Evolutionary conservation across 1,139 yeast genomes (phyloP).

Genomic region (Scheffersomyces lignicola): DNA sequence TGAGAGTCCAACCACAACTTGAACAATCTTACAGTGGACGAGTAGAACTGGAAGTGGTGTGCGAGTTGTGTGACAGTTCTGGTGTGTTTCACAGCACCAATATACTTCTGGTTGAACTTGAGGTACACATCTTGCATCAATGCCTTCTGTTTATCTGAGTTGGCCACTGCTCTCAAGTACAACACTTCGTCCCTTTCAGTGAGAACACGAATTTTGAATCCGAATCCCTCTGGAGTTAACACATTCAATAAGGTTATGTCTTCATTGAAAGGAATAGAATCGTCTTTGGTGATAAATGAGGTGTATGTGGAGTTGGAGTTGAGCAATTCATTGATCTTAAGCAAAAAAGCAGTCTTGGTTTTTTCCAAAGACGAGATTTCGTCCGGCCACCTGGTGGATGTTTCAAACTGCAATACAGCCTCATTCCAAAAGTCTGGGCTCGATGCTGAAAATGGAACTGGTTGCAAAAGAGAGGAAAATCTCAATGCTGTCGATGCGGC

Average conservation of each 20-base stretch:
- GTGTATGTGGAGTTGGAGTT: constrained; percentile 52
- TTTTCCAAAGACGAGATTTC: constrained; percentile 81
- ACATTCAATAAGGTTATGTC: constrained; percentile 61
- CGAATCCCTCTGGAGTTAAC: constrained; percentile 84
- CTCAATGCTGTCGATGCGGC: constrained; percentile 76
- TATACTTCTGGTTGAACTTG: constrained; percentile 64
- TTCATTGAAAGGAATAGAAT: constrained; percentile 63
- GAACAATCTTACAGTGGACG: constrained; percentile 80
- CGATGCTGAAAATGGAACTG: constrained; percentile 78
- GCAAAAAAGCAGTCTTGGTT: constrained; percentile 84
- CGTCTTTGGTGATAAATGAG: constrained; percentile 62
- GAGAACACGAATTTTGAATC: constrained; percentile 70
- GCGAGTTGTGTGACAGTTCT: constrained; percentile 72
- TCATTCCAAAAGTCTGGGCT: constrained; percentile 83
- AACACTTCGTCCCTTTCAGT: constrained; percentile 81
- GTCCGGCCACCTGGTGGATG: constrained; percentile 94
- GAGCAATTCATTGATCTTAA: constrained; percentile 67
- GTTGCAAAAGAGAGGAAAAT: constrained; percentile 71
- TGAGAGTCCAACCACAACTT: constrained; percentile 85
- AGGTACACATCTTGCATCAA: constrained; percentile 63
- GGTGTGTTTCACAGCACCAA: constrained; percentile 77
- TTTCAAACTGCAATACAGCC: constrained; percentile 81
- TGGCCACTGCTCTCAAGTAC: constrained; percentile 66
- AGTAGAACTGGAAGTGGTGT: constrained; percentile 70
- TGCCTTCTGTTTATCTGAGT: constrained; percentile 59